phyloP scores from a whole-genome alignment of 140 eudicot species.

The Ambrosia hybrid region DNA sequence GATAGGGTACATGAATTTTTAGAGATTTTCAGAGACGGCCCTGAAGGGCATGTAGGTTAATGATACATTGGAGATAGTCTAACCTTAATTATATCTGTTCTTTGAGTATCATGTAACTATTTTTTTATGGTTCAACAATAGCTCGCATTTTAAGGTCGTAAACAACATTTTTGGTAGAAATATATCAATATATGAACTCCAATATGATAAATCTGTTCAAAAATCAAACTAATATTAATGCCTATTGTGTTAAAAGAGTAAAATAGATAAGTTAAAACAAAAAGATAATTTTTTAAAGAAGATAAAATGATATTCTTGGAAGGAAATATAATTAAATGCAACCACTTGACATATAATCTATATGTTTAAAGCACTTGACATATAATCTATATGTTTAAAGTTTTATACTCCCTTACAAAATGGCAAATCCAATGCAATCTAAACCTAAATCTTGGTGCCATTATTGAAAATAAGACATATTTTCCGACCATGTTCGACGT shows the following conservation, averaged over 20 bases:
- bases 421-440: slow-evolving; percentile 13
- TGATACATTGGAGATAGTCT: no score
- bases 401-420: background rate
- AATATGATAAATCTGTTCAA: background rate
- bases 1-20: no score
- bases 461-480: slow-evolving; percentile 2
- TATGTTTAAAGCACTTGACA: slow-evolving; percentile 18
- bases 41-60: no score
- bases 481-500: slow-evolving; percentile 24
- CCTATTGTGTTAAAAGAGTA: no score
- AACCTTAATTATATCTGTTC: no score
- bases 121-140: no score
- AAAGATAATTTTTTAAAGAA: no score
- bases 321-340: background rate
- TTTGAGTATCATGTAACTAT: no score
- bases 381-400: slow-evolving; percentile 8
- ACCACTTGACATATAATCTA: slow-evolving; percentile 11
- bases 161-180: no score
- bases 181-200: background rate
- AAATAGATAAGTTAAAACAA: background rate
- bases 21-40: no score
- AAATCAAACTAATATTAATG: no score
- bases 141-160: no score
- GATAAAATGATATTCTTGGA: background rate
- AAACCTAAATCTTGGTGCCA: slow-evolving; percentile 12